Evolutionary conservation across 495 filamentous ascomycete genomes (phyloP).

Genomic region (Lophiotrema nucula): DNA sequence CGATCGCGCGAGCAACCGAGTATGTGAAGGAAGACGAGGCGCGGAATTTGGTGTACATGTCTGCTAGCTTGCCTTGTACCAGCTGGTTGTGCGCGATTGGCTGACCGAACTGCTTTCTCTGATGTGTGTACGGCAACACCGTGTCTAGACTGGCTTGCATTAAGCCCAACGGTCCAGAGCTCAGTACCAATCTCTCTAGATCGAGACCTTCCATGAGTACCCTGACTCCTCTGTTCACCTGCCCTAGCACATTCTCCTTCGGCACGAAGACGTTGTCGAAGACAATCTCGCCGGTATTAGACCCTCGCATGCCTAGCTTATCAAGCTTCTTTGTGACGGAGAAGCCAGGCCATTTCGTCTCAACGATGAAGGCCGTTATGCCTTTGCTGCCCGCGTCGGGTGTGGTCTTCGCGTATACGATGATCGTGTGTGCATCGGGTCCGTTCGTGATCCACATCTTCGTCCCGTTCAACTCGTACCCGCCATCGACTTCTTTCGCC

Average conservation of each 20-base stretch:
- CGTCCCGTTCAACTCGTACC: slow-evolving; percentile 81
- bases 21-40: slow-evolving; percentile 66
- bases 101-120: slow-evolving; percentile 79
- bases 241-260: slow-evolving; percentile 72
- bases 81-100: slow-evolving; percentile 94
- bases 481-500: slow-evolving; percentile 76
- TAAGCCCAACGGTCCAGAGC: slow-evolving; percentile 85
- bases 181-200: slow-evolving; percentile 88
- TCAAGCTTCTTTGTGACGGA: slow-evolving; percentile 88
- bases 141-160: slow-evolving; percentile 93
- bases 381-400: slow-evolving; percentile 81
- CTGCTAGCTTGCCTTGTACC: slow-evolving; percentile 88
- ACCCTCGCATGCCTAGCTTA: slow-evolving; percentile 97
- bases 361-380: slow-evolving; percentile 91
- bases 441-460: slow-evolving; percentile 99
- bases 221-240: slow-evolving; percentile 75
- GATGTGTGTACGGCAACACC: slow-evolving; percentile 84
- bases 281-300: slow-evolving; percentile 91
- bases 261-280: slow-evolving; percentile 95
- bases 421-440: slow-evolving; percentile 82
- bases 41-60: slow-evolving; percentile 94
- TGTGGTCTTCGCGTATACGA: slow-evolving; percentile 94
- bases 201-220: slow-evolving; percentile 97
- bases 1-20: slow-evolving; percentile 62
- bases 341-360: slow-evolving; percentile 72